Percentiles rank a stretch among this genome's conserved stretches.
These are phyloP conservation scores for Microthyrium microscopicum DNA, from an alignment of 2,329 filamentous ascomycete genomes.

Conservation along the genomic window DNA sequence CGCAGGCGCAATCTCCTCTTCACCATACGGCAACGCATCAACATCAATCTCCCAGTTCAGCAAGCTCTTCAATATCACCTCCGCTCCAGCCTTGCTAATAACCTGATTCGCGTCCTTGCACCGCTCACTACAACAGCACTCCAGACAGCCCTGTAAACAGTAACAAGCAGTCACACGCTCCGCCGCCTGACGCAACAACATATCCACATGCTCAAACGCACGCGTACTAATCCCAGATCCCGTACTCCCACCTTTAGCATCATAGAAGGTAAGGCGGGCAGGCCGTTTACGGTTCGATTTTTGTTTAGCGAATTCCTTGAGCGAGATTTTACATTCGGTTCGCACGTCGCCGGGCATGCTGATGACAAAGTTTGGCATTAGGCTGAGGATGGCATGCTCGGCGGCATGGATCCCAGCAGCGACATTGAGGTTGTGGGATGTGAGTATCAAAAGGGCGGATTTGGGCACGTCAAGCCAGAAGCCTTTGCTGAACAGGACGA, in stretches of 20 bases:
- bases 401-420: conserved; percentile 88
- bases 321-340: conserved; percentile 79
- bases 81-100: conserved; percentile 80
- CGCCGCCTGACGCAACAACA: conserved; percentile 59
- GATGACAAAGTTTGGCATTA: conserved; percentile 84
- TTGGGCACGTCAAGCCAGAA: conserved; percentile 93
- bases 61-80: conserved; percentile 62
- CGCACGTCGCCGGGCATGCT: conserved; percentile 80
- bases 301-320: conserved; percentile 68
- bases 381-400: conserved; percentile 72
- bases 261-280: conserved; percentile 82
- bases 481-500: conserved; percentile 68
- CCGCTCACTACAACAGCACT: conserved; percentile 72
- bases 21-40: conserved; percentile 71
- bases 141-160: conserved; percentile 68
- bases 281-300: conserved; percentile 64
- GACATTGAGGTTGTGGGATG: conserved; percentile 55
- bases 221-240: conserved; percentile 82
- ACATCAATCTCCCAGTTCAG: conserved; percentile 65
- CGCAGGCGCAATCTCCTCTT: conserved; percentile 48
- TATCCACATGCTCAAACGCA: conserved; percentile 81
- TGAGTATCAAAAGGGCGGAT: conserved; percentile 60
- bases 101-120: conserved; percentile 81
- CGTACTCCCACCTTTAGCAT: conserved; percentile 71
- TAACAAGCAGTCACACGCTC: conserved; percentile 58